Conservation (phyloP, 495 filamentous ascomycete genomes). For the Penicillium soppii region DNA sequence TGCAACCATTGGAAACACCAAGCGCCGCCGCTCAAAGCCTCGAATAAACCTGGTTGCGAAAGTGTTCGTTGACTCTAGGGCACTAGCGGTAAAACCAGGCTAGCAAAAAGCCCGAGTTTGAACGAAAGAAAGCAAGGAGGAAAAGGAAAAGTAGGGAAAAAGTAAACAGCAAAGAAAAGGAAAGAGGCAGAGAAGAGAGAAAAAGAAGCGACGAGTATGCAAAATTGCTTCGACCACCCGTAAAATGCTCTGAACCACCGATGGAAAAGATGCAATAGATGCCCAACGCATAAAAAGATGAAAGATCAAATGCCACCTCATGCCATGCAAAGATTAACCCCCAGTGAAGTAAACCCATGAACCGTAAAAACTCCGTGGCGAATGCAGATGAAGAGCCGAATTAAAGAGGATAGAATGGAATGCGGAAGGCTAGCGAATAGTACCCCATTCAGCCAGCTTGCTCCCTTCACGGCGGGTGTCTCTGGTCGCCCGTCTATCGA, state of each 20-base stretch:
- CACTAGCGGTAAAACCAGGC: not conserved
- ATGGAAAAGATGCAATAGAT: conserved; percentile 35
- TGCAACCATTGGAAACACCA: conserved; percentile 34
- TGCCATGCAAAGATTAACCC: conserved; percentile 27
- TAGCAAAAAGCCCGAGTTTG: not conserved
- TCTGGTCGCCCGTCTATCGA: conserved; percentile 63
- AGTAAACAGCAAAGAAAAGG: conserved; percentile 1
- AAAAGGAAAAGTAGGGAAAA: conserved; percentile 5
- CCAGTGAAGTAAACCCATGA: conserved; percentile 18
- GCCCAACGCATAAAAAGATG: conserved; percentile 27
- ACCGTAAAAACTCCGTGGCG: conserved; percentile 41
- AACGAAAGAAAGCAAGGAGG: not conserved
- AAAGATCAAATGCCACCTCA: conserved; percentile 17
- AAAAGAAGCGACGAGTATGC: conserved; percentile 6
- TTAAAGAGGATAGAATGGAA: conserved; percentile 8
- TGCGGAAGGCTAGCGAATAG: conserved; percentile 62
- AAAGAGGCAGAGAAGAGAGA: conserved; percentile 2
- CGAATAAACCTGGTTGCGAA: conserved; percentile 9
- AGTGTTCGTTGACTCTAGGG: not conserved
- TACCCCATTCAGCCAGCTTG: conserved; percentile 65
- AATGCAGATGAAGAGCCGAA: conserved; percentile 35
- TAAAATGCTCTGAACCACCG: conserved; percentile 24
- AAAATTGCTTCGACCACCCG: conserved; percentile 14
- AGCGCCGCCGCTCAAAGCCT: conserved; percentile 39
- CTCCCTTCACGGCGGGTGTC: conserved; percentile 53